Evolutionary conservation across 805 yeast species (phyloP).

Genomic region (Metschnikowia hibisci): DNA sequence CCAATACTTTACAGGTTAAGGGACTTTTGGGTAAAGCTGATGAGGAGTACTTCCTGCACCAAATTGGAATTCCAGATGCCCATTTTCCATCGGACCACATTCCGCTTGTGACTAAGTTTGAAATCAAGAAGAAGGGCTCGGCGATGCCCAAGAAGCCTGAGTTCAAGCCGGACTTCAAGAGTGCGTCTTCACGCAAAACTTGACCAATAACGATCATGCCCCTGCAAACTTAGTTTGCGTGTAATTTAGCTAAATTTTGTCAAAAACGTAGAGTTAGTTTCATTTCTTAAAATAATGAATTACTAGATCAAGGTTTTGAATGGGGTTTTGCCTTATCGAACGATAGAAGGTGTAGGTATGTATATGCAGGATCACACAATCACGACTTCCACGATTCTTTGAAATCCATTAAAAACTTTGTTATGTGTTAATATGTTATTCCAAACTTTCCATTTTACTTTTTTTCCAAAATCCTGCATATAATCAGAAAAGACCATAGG

Average conservation of each 20-base stretch:
- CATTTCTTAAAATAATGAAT: too few relatives aligned
- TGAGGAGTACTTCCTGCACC: slow-evolving; percentile 65
- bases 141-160: slow-evolving; percentile 32
- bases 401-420: too few relatives aligned
- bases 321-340: too few relatives aligned
- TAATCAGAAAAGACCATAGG: too few relatives aligned
- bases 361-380: too few relatives aligned
- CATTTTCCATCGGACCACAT: slow-evolving; percentile 94
- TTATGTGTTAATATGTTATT: too few relatives aligned
- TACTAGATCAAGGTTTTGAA: too few relatives aligned
- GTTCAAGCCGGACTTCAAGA: slow-evolving; percentile 43
- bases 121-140: slow-evolving; percentile 49
- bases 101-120: slow-evolving; percentile 78
- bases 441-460: too few relatives aligned
- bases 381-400: too few relatives aligned
- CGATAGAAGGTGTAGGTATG: too few relatives aligned
- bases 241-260: slow-evolving; percentile 15
- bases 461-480: too few relatives aligned
- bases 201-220: slow-evolving; percentile 14
- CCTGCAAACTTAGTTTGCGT: slow-evolving; percentile 9
- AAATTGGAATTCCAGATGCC: slow-evolving; percentile 90
- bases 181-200: slow-evolving; percentile 41
- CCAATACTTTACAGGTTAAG: slow-evolving; percentile 71
- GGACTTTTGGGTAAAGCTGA: slow-evolving; percentile 87
- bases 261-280: too few relatives aligned